These are phyloP conservation scores for Spinellus fusiger DNA, from an alignment of 192 early-diverging fungal species.

Conservation along the genomic window DNA sequence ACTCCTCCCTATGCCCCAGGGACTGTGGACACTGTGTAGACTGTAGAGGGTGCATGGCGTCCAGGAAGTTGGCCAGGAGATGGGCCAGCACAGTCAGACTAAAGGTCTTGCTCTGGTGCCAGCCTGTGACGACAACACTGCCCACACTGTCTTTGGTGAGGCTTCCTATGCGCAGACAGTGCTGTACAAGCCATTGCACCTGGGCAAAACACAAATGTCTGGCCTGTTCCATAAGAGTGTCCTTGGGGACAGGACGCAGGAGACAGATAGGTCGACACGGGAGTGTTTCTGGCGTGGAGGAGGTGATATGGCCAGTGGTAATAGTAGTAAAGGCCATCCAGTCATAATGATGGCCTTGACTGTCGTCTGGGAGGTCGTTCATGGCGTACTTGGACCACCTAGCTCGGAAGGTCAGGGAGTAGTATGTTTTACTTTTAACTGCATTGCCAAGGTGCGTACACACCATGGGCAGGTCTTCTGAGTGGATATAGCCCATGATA, in stretches of 20 bases:
- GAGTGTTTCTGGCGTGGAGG: not conserved
- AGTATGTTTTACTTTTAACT: not conserved
- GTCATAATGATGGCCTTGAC: constrained; percentile 2
- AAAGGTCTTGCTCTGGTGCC: not conserved
- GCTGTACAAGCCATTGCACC: not conserved
- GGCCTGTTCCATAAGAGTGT: not conserved
- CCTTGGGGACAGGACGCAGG: not conserved
- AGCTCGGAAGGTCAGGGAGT: not conserved
- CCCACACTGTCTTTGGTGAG: not conserved
- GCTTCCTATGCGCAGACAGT: not conserved
- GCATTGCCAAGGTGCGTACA: not conserved
- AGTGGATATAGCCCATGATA: constrained; percentile 6
- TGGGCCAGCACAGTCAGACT: not conserved
- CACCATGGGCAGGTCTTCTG: constrained; percentile 2
- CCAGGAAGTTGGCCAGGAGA: not conserved
- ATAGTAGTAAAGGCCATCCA: constrained; percentile 12
- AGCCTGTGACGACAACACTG: not conserved
- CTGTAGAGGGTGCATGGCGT: not conserved
- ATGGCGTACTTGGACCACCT: constrained; percentile 10
- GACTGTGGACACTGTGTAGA: too few relatives aligned
- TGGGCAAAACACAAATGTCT: not conserved
- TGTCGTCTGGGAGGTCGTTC: not conserved
- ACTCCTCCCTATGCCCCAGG: too few relatives aligned
- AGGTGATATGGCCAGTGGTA: not conserved
- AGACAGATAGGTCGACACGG: not conserved